Conservation (phyloP, 139 green algal species). For the Chlamydomonas schloesseri region DNA sequence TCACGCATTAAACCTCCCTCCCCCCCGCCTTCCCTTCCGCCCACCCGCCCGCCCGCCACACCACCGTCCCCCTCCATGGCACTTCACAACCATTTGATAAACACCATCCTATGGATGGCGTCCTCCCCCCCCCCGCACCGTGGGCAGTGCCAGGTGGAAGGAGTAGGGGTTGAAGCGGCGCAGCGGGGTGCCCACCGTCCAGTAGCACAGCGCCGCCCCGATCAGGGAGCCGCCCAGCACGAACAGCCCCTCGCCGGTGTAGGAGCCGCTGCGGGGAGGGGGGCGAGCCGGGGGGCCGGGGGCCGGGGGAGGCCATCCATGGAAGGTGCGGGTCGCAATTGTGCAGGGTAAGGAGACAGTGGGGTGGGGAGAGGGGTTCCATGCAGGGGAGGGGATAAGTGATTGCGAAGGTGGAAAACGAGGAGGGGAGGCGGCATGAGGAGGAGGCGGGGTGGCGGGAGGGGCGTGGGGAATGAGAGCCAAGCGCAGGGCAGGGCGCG, state of each 20-base stretch:
- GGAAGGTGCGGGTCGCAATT: too few relatives aligned
- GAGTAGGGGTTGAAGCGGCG: constrained; percentile 42
- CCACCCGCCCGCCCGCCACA: not conserved
- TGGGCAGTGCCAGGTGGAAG: constrained; percentile 3
- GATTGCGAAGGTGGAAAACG: not conserved
- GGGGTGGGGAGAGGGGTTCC: too few relatives aligned
- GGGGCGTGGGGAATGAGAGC: too few relatives aligned
- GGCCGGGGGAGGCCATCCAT: too few relatives aligned
- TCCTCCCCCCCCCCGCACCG: not conserved
- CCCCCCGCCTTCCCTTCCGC: not conserved
- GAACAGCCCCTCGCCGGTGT: constrained; percentile 35
- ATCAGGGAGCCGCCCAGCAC: constrained; percentile 8
- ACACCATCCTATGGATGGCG: too few relatives aligned
- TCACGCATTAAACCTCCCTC: not conserved
- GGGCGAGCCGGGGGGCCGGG: too few relatives aligned
- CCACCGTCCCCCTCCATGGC: not conserved
- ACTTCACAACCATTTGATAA: not conserved
- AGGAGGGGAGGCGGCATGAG: too few relatives aligned
- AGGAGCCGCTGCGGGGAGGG: not conserved
- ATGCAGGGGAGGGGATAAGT: not conserved
- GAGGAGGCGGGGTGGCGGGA: too few relatives aligned
- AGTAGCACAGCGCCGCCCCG: not conserved
- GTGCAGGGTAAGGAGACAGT: too few relatives aligned
- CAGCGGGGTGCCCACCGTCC: constrained; percentile 30
- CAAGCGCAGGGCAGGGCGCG: too few relatives aligned